Evolutionary conservation across 768 basidiomycete genomes (phyloP), one percentile per base, ranked within the genome.

Genomic region (Rhizopogon roseolus): DNA sequence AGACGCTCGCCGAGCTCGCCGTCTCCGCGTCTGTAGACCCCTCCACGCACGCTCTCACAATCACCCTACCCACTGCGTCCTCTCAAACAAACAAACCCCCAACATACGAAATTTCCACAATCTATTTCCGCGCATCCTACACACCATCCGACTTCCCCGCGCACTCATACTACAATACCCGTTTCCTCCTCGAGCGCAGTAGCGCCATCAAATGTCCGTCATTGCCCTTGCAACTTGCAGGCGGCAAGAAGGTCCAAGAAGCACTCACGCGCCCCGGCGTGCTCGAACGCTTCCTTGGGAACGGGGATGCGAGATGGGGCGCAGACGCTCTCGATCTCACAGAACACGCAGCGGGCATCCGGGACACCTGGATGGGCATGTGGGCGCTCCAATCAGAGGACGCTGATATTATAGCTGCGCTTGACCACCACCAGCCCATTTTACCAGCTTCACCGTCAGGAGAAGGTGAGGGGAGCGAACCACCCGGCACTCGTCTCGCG

Each of bases 231-330:
- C 96, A 98, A 59, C 82, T 98, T n/a, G 93, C 95, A 0, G 96
- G 96, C 0, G 86, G 88, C 3, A 99, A 99, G 77, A 97, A 97
- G 65, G 84, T 99, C 0, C 96, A 98, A 68, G 85, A 98, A 62
- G 89, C 88, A 0, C 77, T 99, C 14, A 81, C 86, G 6, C 79
- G 82, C 27, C 81, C 83, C 0, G 85, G 85, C 1, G 71, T 90
- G 6, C 75, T 96, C 19, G 91, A 92, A 60, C 72, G 74, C 13
- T 95, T 94, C 71, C 73, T 95, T 37, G 57, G 62, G 29, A 74
- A 71, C 52, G 73, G 75, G 57, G 70, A 72, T 3, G 39, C 57
- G 6, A 62, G 64, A 14, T 58, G 68, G 13, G 74, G 74, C 41
- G 51, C 62, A 6, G 50, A 66, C 8, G 68, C 36, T 7, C n/a